Percentiles rank a stretch among this genome's conserved stretches.
Conservation (phyloP, 352 stramenopile species). For the Phytophthora macrochlamydospora region DNA sequence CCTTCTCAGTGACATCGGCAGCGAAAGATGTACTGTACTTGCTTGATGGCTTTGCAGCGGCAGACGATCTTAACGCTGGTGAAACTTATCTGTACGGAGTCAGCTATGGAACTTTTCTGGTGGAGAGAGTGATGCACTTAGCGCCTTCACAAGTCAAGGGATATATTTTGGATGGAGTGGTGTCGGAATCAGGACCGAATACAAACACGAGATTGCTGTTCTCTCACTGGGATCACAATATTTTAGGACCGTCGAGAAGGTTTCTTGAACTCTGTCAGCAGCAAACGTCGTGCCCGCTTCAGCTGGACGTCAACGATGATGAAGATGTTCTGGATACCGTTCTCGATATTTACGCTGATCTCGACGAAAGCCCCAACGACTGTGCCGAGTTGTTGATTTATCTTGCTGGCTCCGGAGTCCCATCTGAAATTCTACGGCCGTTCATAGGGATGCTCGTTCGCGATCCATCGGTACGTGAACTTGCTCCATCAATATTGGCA, state of each 20-base stretch:
- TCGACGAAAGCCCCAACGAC: slow-evolving; percentile 30
- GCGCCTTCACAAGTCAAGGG: slow-evolving; percentile 38
- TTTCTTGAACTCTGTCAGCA: slow-evolving; percentile 36
- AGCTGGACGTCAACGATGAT: slow-evolving; percentile 9
- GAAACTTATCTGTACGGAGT: slow-evolving; percentile 55
- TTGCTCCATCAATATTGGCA: slow-evolving; percentile 41
- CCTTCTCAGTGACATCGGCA: slow-evolving; percentile 57
- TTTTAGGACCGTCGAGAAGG: slow-evolving; percentile 21
- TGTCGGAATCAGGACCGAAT: slow-evolving; percentile 32
- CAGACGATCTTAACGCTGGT: slow-evolving; percentile 11
- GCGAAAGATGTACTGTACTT: slow-evolving; percentile 42
- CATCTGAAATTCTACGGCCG: slow-evolving; percentile 35
- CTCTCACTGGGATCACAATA: slow-evolving; percentile 44
- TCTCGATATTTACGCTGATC: slow-evolving; percentile 35
- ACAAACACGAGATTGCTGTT: slow-evolving; percentile 25
- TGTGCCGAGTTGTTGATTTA: slow-evolving; percentile 21
- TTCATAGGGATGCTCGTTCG: slow-evolving; percentile 38
- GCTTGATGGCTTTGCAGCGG: slow-evolving; percentile 17
- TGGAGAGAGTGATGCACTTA: slow-evolving; percentile 59
- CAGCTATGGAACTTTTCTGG: slow-evolving; percentile 65
- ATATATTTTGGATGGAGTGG: slow-evolving; percentile 58
- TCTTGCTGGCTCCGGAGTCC: neutral
- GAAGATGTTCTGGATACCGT: slow-evolving; percentile 32
- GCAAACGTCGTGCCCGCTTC: slow-evolving; percentile 28
- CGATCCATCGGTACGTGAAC: slow-evolving; percentile 25